Evolutionary conservation across 148 eudicot species (phyloP).

Genomic region (Rhododendron mucronatum): DNA sequence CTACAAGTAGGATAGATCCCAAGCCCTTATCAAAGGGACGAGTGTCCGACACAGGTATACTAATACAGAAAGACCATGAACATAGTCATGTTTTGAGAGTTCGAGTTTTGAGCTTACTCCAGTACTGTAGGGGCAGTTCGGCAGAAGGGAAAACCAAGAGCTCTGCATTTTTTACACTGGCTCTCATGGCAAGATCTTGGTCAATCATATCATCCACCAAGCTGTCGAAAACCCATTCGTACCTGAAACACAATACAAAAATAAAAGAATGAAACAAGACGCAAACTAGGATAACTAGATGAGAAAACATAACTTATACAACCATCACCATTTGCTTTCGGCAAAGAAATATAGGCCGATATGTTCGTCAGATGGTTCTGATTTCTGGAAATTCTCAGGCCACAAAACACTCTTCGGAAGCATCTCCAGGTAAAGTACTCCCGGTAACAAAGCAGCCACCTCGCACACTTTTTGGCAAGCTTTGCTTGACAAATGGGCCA

Average conservation of each 20-base stretch:
- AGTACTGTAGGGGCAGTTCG: constrained; percentile 30
- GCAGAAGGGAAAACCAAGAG: constrained; percentile 58
- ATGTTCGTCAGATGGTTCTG: constrained; percentile 31
- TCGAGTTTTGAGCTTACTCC: constrained; percentile 27
- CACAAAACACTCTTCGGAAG: constrained; percentile 39
- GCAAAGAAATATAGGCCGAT: constrained; percentile 64
- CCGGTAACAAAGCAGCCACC: constrained; percentile 31
- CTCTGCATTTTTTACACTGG: constrained; percentile 34
- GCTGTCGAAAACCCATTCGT: constrained; percentile 26
- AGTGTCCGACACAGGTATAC: background rate
- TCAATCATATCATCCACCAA: constrained; percentile 50
- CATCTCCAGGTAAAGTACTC: constrained; percentile 29
- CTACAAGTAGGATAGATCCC: background rate
- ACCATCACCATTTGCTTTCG: constrained; percentile 23
- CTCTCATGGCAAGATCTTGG: constrained; percentile 56
- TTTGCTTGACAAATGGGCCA: constrained; percentile 48
- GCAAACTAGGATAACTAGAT: background rate
- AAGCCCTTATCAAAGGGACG: background rate
- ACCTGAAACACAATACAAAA: constrained; percentile 15
- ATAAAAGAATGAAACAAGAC: background rate
- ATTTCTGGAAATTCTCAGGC: constrained; percentile 55
- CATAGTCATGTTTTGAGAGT: background rate
- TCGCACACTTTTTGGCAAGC: constrained; percentile 42
- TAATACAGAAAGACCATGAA: background rate
- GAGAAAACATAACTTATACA: background rate